These are phyloP conservation scores for Ephemerocybe angulata DNA, from an alignment of 768 basidiomycete genomes.

Conservation along the genomic window DNA sequence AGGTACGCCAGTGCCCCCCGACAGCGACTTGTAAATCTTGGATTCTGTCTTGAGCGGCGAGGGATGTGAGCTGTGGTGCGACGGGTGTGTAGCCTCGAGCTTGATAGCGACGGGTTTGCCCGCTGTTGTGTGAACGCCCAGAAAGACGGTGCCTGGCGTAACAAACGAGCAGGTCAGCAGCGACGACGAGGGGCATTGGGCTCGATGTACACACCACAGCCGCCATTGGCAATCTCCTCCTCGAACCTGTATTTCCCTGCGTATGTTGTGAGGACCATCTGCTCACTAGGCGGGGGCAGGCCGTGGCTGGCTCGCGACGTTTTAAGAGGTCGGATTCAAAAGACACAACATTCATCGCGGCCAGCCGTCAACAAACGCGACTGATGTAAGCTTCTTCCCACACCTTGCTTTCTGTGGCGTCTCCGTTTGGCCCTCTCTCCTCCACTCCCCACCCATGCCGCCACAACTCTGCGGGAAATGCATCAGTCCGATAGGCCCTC, in stretches of 20 bases:
- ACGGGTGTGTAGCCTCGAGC: slow-evolving; percentile 57
- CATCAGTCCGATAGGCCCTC: no score
- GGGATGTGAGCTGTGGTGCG: slow-evolving; percentile 29
- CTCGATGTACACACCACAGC: slow-evolving; percentile 66
- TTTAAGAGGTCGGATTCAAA: no score
- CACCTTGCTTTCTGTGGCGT: no score
- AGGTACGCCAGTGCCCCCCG: slow-evolving; percentile 85
- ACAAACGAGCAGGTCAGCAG: slow-evolving; percentile 12
- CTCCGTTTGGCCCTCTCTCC: no score
- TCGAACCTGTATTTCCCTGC: slow-evolving; percentile 77
- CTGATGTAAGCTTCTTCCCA: no score
- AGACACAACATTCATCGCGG: no score
- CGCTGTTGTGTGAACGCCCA: slow-evolving; percentile 75
- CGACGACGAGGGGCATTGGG: not conserved
- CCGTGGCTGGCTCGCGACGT: no score
- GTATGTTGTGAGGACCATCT: slow-evolving; percentile 41
- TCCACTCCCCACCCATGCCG: no score
- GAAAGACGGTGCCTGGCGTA: slow-evolving; percentile 63
- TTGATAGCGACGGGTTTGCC: slow-evolving; percentile 86
- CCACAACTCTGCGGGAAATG: no score
- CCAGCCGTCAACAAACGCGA: no score
- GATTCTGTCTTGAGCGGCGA: slow-evolving; percentile 84
- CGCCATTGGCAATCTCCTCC: slow-evolving; percentile 77
- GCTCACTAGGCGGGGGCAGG: slow-evolving; percentile 1
- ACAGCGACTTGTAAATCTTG: slow-evolving; percentile 88